These are phyloP conservation scores for Fusarium buharicum DNA, from an alignment of 2,329 filamentous ascomycete species.

Conservation along the genomic window DNA sequence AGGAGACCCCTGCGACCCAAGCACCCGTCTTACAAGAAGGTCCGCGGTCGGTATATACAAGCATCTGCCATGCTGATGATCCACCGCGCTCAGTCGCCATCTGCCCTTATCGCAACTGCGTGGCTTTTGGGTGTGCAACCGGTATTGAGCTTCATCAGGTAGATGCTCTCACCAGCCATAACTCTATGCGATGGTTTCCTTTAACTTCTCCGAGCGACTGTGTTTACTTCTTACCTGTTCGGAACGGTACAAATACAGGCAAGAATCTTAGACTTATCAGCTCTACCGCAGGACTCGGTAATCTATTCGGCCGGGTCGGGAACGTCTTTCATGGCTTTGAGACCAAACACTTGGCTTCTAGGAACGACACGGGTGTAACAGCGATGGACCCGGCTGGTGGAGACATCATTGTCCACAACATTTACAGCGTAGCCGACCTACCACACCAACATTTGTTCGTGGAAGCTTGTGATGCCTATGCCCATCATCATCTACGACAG, in stretches of 20 bases:
- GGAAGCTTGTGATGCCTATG: constrained; percentile 25
- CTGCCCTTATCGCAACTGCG: constrained; percentile 71
- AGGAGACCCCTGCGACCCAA: constrained; percentile 29
- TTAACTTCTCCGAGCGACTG: constrained; percentile 64
- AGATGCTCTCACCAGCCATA: constrained; percentile 58
- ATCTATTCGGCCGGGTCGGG: constrained; percentile 33
- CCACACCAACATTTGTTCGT: constrained; percentile 23
- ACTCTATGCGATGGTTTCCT: constrained; percentile 66
- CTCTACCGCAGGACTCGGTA: constrained; percentile 59
- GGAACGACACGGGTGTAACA: constrained; percentile 37
- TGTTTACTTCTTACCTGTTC: constrained; percentile 69
- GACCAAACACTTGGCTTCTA: constrained; percentile 35
- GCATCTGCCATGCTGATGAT: constrained; percentile 69
- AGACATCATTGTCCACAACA: constrained; percentile 18
- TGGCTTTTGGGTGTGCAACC: constrained; percentile 71
- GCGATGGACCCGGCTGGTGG: constrained; percentile 27
- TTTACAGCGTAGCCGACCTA: constrained; percentile 22
- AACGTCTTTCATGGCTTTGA: constrained; percentile 40
- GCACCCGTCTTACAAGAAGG: constrained; percentile 49
- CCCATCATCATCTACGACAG: constrained; percentile 32
- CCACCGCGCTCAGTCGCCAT: constrained; percentile 73
- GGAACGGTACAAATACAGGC: constrained; percentile 59
- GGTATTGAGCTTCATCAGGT: constrained; percentile 72
- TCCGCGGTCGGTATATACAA: constrained; percentile 50
- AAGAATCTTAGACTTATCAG: constrained; percentile 71